phyloP scores from a whole-genome alignment of 257 asterid species.

The Nemophila menziesii region DNA sequence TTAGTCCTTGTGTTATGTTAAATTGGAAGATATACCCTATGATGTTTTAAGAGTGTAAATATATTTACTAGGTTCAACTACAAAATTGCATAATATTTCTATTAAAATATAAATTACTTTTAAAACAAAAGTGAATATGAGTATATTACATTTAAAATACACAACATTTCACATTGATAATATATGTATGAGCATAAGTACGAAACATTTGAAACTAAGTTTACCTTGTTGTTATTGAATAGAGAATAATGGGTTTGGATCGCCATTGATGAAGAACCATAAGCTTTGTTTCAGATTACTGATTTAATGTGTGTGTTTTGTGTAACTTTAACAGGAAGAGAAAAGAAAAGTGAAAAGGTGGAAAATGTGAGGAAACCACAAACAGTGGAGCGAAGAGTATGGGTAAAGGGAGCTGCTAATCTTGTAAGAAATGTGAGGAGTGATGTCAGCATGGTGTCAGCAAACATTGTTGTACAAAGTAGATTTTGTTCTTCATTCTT shows the following conservation, averaged over 20 bases:
- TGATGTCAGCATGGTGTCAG: not conserved
- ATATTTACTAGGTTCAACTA: too few species aligned
- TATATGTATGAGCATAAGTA: conserved; percentile 1
- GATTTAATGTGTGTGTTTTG: not conserved
- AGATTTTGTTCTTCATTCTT: not conserved
- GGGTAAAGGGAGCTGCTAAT: not conserved
- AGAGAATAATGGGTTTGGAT: conserved; percentile 25
- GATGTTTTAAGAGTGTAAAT: too few species aligned
- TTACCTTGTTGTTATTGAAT: conserved; percentile 42
- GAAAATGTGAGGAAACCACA: not conserved
- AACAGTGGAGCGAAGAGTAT: conserved; percentile 2
- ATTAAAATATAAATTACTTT: too few species aligned
- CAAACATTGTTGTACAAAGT: not conserved
- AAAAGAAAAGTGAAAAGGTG: conserved; percentile 1
- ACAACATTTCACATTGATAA: too few species aligned
- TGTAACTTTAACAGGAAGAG: conserved; percentile 4
- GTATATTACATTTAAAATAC: too few species aligned
- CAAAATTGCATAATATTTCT: too few species aligned
- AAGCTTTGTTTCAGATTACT: not conserved
- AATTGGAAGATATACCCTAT: too few species aligned
- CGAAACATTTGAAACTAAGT: not conserved
- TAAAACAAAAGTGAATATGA: too few species aligned
- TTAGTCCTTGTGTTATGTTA: too few species aligned
- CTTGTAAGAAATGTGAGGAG: conserved; percentile 11
- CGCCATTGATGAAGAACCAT: conserved; percentile 3